Evolutionary conservation across 2,329 filamentous ascomycete species (phyloP), one percentile per base, ranked within the genome.

Genomic region (Dactylellina sp.): DNA sequence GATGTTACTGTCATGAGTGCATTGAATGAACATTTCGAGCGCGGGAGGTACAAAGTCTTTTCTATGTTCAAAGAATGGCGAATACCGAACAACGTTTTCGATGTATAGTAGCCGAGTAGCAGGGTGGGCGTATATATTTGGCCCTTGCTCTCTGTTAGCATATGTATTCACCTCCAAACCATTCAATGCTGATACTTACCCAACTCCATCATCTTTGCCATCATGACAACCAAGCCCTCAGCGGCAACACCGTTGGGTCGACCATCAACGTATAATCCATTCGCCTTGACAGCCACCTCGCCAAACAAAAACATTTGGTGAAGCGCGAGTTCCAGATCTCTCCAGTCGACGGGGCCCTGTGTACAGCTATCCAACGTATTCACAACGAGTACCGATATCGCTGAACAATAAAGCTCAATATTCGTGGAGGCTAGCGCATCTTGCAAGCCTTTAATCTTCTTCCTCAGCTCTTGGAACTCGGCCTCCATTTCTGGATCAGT

Each of bases 241-340:
- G 92, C 89, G 52, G 93, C 93, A 46, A 89, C 85, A 62, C 88
- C 89, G 14, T 90, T 92, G 6, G 93, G 92, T 78, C 91, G 89
- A 76, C 89, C 91, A 83, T 97, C 98, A 65, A 87, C 85, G 76
- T 92, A 93, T n/a, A 97, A 82, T 18, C 93, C 93, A 75, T 92
- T 91, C 77, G 92, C 92, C 71, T 89, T 92, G 79, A 96, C 86
- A n/a, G 93, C 93, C 77, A 98, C 86, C 80, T 99, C 95, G 71
- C 95, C 95, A 81, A 99, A 97, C 42, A 97, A 84, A 80, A 90
- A 96, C 89, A 99, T 96, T 82, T 99, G 94, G 80, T 98, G 88
- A 59, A 99, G 84, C 18, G 96, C 94, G 60, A 99, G 85, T 80
- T 99, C 95, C 35, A 99, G 85, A 80, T 99, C 95, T 77, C 94